phyloP scores from a whole-genome alignment of 371 early-diverging fungal species.

The Rhizopus microsporus region DNA sequence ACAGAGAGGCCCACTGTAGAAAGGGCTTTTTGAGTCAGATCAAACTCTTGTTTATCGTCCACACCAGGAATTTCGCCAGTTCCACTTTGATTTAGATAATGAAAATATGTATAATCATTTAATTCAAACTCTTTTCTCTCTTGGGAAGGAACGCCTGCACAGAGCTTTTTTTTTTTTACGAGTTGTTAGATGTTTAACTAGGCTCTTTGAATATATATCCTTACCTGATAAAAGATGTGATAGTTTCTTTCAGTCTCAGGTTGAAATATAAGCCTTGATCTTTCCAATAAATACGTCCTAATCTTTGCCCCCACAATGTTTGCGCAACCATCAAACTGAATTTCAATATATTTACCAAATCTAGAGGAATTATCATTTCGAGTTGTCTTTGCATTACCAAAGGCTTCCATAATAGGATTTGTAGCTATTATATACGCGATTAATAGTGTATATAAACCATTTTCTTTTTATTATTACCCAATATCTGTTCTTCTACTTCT shows the following conservation, averaged over 20 bases:
- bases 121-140: conserved; percentile 82
- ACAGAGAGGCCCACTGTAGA: conserved; percentile 84
- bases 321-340: conserved; percentile 77
- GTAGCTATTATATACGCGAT: conserved; percentile 61
- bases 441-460: conserved; percentile 7
- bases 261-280: conserved; percentile 94
- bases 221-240: conserved; percentile 97
- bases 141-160: conserved; percentile 83
- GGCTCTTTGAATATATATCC: too few relatives aligned
- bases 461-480: conserved; percentile 40
- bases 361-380: conserved; percentile 98
- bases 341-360: conserved; percentile 99
- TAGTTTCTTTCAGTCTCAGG: conserved; percentile 95
- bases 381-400: conserved; percentile 99
- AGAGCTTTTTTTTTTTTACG: conserved; percentile 62
- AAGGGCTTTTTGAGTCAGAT: conserved; percentile 80
- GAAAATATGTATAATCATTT: conserved; percentile 69
- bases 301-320: conserved; percentile 95
- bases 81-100: conserved; percentile 88
- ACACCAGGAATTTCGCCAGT: conserved; percentile 80
- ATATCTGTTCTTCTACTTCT: conserved; percentile 79
- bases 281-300: conserved; percentile 96
- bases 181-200: not conserved
- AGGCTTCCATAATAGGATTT: conserved; percentile 99
- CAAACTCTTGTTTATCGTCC: conserved; percentile 91